Percentiles rank a stretch among this genome's conserved stretches.
Conservation (phyloP, 805 yeast genomes). For the Spathaspora hagerdaliae region DNA sequence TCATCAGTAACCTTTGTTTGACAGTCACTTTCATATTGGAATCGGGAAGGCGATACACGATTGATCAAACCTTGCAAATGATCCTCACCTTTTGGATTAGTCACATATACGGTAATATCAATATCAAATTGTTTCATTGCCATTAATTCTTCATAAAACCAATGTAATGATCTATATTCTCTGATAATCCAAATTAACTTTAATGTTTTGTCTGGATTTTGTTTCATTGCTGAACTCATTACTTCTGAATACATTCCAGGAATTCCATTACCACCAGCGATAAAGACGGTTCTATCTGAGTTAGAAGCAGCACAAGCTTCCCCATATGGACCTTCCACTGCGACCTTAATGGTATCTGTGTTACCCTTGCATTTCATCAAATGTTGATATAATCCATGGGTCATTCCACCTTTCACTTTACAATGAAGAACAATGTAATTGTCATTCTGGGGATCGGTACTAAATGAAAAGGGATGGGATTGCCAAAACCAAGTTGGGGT, state of each 20-base stretch:
- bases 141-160: conserved; percentile 34
- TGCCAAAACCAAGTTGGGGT: conserved; percentile 50
- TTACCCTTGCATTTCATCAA: conserved; percentile 15
- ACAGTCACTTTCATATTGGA: neutral
- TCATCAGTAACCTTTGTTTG: neutral
- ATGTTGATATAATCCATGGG: conserved; percentile 16
- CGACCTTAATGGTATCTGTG: conserved; percentile 21
- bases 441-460: conserved; percentile 8
- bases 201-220: conserved; percentile 5
- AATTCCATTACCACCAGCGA: conserved; percentile 41
- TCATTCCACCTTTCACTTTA: conserved; percentile 32
- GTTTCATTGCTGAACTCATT: conserved; percentile 6
- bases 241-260: conserved; percentile 37
- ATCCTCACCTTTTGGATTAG: conserved; percentile 22
- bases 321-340: conserved; percentile 36
- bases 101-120: conserved; percentile 39
- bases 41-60: neutral
- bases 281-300: conserved; percentile 23
- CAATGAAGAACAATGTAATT: conserved; percentile 17
- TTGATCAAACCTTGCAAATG: neutral
- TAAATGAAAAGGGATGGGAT: conserved; percentile 62
- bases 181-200: conserved; percentile 39
- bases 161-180: conserved; percentile 34
- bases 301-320: conserved; percentile 25
- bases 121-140: conserved; percentile 23